Base-by-base conservation (phyloP, 2,329 filamentous ascomycete species). In the Knufia petricola region DNA sequence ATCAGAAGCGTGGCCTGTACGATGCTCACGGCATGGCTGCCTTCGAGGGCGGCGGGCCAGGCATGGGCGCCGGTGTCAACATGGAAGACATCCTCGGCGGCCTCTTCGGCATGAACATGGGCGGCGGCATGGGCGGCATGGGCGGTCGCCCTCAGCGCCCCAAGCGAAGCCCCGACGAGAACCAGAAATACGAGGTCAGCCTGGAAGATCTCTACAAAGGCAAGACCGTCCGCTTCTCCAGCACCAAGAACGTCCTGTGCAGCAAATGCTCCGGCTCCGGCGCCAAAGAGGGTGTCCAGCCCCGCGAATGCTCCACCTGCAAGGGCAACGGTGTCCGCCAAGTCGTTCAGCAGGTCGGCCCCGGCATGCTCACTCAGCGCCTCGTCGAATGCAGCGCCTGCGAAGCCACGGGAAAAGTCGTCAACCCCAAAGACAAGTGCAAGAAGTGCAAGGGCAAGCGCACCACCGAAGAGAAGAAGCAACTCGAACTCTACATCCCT, bases 401-500 rank as follows among this genome's bases (percentile, higher is more conserved):
- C 69, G 76, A 82, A 52, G 90, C 89, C 28, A 78, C 81, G n/a
- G 92, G 92, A 4, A 81, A 82, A 62, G 81, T 89, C 62, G 94
- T 82, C 71, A 90, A 90, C 67, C 87, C 95, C 63, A 96, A 96
- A 74, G 92, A 98, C 63, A 87, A 87, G 64, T 98, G 92, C 75
- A 95, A 94, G 76, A 95, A 92, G 74, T 98, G 92, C 79, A 96
- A 96, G 71, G 92, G 92, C 61, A 86, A 85, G 66, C 79, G 87
- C 54, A 88, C 87, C 12, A 80, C 81, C 38, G 84, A 88, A 60
- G 85, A 92, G 68, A 92, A 86, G 68, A 98, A 96, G 72, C 85
- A 90, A 2, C 74, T 98, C 52, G 92, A 98, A 69, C 83, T 98
- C 46, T 96, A 96, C 70, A 95, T 98, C 23, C 57, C 50, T 12